These are phyloP conservation scores for Taphrina pruni DNA, from an alignment of 1,139 yeast species.

Conservation along the genomic window DNA sequence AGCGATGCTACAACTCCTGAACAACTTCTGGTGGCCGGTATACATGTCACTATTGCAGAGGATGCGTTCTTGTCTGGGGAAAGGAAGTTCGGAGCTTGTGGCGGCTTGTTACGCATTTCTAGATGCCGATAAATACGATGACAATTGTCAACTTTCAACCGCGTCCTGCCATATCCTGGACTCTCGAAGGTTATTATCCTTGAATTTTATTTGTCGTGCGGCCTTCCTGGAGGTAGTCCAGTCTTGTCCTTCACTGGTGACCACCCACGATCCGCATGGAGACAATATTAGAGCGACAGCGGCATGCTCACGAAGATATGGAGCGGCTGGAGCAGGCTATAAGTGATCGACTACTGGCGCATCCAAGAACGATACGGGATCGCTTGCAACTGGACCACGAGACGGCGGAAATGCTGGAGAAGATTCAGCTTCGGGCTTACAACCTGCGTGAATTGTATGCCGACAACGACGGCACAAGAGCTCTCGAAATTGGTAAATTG, in stretches of 20 bases:
- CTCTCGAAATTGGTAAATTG: slow-evolving; percentile 42
- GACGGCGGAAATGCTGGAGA: slow-evolving; percentile 60
- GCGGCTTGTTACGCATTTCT: neutral
- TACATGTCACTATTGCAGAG: neutral
- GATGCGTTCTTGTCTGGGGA: slow-evolving; percentile 3
- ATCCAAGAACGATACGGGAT: slow-evolving; percentile 52
- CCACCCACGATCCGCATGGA: slow-evolving; percentile 25
- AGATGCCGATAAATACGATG: slow-evolving; percentile 2
- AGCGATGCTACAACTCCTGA: neutral
- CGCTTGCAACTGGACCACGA: slow-evolving; percentile 73
- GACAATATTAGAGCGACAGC: slow-evolving; percentile 46
- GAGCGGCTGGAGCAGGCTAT: slow-evolving; percentile 65
- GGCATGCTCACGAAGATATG: slow-evolving; percentile 48
- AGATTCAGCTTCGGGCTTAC: slow-evolving; percentile 56
- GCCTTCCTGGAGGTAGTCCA: neutral
- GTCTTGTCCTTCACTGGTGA: neutral
- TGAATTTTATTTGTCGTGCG: neutral
- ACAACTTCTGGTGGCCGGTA: neutral
- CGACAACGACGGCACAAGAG: slow-evolving; percentile 45
- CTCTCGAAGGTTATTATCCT: too few species aligned
- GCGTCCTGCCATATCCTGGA: neutral
- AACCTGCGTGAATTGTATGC: slow-evolving; percentile 49
- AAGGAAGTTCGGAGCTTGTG: neutral
- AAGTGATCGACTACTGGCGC: slow-evolving; percentile 55
- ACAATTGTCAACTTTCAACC: neutral